A percentile compares a stretch with the other conserved stretches of the same genome.
Conservation (phyloP, 176 grass and related monocot genomes). For the Hordeum vulgare region DNA sequence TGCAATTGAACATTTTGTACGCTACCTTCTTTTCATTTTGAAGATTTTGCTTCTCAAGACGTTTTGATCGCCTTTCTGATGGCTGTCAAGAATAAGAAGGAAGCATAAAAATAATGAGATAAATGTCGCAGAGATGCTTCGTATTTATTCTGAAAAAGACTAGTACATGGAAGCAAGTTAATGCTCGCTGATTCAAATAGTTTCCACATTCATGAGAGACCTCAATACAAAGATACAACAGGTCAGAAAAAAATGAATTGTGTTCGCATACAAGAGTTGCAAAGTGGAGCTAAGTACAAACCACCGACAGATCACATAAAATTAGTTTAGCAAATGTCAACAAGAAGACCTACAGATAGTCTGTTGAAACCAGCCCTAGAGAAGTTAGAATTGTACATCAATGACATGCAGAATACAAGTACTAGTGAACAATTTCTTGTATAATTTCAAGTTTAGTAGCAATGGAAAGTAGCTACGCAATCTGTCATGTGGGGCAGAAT, state of each 20-base stretch:
- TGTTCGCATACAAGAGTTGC: neutral
- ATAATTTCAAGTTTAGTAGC: neutral
- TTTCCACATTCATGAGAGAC: neutral
- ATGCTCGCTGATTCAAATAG: neutral
- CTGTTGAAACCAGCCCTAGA: neutral
- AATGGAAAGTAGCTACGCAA: neutral
- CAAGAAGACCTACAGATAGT: neutral
- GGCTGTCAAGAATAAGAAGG: slow-evolving; percentile 12
- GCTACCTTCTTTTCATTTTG: slow-evolving; percentile 38
- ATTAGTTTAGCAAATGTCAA: neutral
- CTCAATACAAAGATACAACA: neutral
- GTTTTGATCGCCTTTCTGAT: slow-evolving; percentile 48
- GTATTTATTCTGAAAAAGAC: neutral
- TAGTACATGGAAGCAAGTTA: neutral
- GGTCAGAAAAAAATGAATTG: neutral
- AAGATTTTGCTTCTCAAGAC: slow-evolving; percentile 44
- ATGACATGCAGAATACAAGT: neutral
- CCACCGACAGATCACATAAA: slow-evolving; percentile 5
- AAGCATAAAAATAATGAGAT: slow-evolving; percentile 27
- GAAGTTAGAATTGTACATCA: neutral
- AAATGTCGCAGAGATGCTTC: neutral
- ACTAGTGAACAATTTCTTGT: neutral
- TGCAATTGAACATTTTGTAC: neutral
- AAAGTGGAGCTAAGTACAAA: neutral
- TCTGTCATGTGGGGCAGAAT: neutral